Percentiles rank a stretch among this genome's conserved stretches.
These are phyloP conservation scores for Lichina pygmaea DNA, from an alignment of 495 filamentous ascomycete species.

Conservation along the genomic window DNA sequence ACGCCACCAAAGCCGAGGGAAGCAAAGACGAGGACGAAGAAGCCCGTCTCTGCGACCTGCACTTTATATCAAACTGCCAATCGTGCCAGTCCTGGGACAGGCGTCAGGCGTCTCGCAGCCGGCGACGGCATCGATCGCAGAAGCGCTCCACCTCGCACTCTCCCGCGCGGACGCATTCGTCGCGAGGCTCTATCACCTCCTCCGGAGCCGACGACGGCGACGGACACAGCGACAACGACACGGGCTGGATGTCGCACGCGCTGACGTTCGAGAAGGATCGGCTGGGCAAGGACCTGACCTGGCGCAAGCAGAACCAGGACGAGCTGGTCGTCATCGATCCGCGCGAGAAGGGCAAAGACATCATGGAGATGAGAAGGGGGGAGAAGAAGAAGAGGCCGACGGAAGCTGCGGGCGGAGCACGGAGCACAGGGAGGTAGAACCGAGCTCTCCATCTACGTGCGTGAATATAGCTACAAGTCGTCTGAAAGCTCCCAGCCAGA, in stretches of 20 bases:
- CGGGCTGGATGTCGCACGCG: slow-evolving; percentile 36
- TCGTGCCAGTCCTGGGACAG: slow-evolving; percentile 63
- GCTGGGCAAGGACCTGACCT: slow-evolving; percentile 72
- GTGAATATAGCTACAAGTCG: no score
- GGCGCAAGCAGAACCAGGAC: slow-evolving; percentile 53
- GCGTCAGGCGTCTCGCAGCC: slow-evolving; percentile 3
- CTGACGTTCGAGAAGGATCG: slow-evolving; percentile 73
- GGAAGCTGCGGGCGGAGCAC: neutral
- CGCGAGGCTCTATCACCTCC: no score
- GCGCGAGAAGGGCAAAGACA: slow-evolving; percentile 39
- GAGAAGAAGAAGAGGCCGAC: neutral
- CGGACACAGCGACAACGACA: slow-evolving; percentile 30
- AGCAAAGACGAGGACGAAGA: slow-evolving; percentile 20
- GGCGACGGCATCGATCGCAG: neutral
- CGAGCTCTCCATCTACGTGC: no score
- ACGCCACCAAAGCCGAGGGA: slow-evolving; percentile 10
- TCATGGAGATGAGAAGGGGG: slow-evolving; percentile 25
- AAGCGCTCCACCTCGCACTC: no score
- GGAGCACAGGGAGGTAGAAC: no score
- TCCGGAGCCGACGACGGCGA: slow-evolving; percentile 18
- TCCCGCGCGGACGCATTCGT: no score
- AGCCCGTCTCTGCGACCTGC: slow-evolving; percentile 53
- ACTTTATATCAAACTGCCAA: slow-evolving; percentile 82
- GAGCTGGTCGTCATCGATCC: slow-evolving; percentile 92
- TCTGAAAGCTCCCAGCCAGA: no score